A percentile compares a stretch with the other conserved stretches of the same genome.
phyloP scores from a whole-genome alignment of 768 basidiomycete species.

The Baorangia bicolor region DNA sequence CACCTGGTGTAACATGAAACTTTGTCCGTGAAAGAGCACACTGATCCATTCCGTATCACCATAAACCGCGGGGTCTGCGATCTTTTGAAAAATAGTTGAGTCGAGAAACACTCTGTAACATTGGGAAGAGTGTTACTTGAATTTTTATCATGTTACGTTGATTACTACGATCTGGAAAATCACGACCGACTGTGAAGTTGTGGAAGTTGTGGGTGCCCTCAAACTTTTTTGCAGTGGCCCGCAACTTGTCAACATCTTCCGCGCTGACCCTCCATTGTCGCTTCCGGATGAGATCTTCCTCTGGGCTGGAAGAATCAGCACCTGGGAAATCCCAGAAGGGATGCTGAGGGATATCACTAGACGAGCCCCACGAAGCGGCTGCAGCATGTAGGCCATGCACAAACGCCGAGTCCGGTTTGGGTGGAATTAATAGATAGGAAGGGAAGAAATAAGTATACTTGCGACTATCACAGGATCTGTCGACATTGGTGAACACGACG shows the following conservation, averaged over 20 bases:
- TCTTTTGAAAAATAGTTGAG: slow-evolving; percentile 38
- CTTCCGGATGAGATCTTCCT: slow-evolving; percentile 65
- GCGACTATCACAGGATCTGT: slow-evolving; percentile 87
- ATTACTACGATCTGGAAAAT: slow-evolving; percentile 79
- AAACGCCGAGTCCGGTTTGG: slow-evolving; percentile 72
- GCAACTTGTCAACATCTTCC: slow-evolving; percentile 55
- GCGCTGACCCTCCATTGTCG: slow-evolving; percentile 64
- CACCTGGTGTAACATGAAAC: slow-evolving; percentile 99
- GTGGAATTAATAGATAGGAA: slow-evolving; percentile 87
- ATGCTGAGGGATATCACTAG: slow-evolving; percentile 35
- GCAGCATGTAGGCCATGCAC: slow-evolving; percentile 42
- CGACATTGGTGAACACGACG: background rate
- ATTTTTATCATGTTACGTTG: slow-evolving; percentile 87
- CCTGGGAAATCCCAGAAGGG: slow-evolving; percentile 60
- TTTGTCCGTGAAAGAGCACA: slow-evolving; percentile 92
- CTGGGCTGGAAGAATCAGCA: slow-evolving; percentile 39
- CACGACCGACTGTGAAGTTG: slow-evolving; percentile 91
- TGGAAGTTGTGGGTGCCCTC: slow-evolving; percentile 96
- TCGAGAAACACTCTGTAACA: background rate
- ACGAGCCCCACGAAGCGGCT: slow-evolving; percentile 6
- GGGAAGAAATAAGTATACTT: slow-evolving; percentile 99
- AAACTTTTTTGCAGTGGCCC: slow-evolving; percentile 59
- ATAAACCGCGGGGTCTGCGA: slow-evolving; percentile 83
- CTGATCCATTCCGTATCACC: slow-evolving; percentile 95
- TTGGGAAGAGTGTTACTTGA: slow-evolving; percentile 46